Conservation (phyloP, 148 eudicot species). For the Pouteria glomerata region DNA sequence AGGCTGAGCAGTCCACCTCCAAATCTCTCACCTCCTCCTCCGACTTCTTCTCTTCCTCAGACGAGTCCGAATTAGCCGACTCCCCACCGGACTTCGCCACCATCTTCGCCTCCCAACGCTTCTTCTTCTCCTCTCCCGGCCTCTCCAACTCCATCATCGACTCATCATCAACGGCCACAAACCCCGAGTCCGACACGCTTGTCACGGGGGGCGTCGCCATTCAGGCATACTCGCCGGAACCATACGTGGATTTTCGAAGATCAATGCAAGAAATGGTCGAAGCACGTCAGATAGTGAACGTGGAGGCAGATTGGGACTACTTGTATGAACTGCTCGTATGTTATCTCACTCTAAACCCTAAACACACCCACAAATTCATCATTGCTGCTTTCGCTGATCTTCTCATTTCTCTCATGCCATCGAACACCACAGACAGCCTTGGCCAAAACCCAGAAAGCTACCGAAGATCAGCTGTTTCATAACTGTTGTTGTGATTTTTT, state of each 20-base stretch:
- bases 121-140: conserved; percentile 73
- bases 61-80: not conserved
- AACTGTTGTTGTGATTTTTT: not conserved
- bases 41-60: conserved; percentile 11
- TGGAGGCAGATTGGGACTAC: conserved; percentile 40
- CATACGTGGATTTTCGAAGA: conserved; percentile 46
- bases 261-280: conserved; percentile 81
- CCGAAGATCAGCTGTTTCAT: not conserved
- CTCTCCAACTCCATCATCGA: conserved; percentile 60
- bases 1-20: conserved; percentile 26
- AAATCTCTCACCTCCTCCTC: conserved; percentile 17
- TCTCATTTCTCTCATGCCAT: conserved; percentile 28
- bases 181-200: not conserved
- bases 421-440: not conserved
- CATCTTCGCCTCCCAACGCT: conserved; percentile 50
- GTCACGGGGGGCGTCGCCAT: conserved; percentile 46
- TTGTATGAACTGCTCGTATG: conserved; percentile 57
- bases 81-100: conserved; percentile 31
- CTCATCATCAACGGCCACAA: conserved; percentile 9
- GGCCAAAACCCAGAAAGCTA: conserved; percentile 1
- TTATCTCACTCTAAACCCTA: conserved; percentile 55
- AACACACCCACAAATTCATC: conserved; percentile 54
- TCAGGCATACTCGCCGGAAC: conserved; percentile 59
- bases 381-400: conserved; percentile 60
- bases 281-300: conserved; percentile 30